phyloP scores from a whole-genome alignment of 148 eudicot genomes.

The Rheum nobile region DNA sequence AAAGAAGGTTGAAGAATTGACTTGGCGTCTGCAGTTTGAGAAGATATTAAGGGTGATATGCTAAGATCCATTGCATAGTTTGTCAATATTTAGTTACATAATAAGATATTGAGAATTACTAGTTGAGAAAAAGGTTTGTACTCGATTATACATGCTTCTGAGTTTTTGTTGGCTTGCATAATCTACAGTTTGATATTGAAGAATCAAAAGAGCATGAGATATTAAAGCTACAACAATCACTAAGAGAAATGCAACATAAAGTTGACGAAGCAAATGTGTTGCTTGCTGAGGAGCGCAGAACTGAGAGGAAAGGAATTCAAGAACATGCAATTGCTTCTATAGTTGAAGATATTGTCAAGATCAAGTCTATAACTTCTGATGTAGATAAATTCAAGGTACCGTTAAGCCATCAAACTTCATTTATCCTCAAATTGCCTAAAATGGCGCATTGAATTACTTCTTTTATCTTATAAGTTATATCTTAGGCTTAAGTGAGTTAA shows the following conservation, averaged over 20 bases:
- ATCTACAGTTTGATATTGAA: slow-evolving; percentile 70
- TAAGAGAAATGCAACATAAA: slow-evolving; percentile 55
- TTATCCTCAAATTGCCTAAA: neutral
- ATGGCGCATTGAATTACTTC: too few relatives aligned
- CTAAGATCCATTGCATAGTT: neutral
- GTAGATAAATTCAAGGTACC: slow-evolving; percentile 70
- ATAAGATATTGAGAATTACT: neutral
- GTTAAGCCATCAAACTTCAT: neutral
- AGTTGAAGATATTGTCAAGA: slow-evolving; percentile 56
- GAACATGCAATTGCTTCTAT: slow-evolving; percentile 40
- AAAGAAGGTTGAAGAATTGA: slow-evolving; percentile 80
- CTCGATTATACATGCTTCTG: neutral
- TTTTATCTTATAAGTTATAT: too few relatives aligned
- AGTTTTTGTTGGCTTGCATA: neutral
- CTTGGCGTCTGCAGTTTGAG: slow-evolving; percentile 70
- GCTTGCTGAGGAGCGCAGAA: slow-evolving; percentile 52
- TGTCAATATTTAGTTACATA: neutral
- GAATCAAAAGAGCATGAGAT: slow-evolving; percentile 73
- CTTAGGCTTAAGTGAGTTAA: neutral
- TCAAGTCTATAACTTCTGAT: slow-evolving; percentile 51
- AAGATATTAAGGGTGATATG: slow-evolving; percentile 73
- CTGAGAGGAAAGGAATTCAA: slow-evolving; percentile 48
- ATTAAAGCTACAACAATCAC: slow-evolving; percentile 48
- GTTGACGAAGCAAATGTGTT: slow-evolving; percentile 49
- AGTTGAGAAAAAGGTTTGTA: neutral